Percentiles rank a stretch among this genome's conserved stretches.
phyloP scores from a whole-genome alignment of 306 rosid genomes.

The Glycyrrhiza uralensis region DNA sequence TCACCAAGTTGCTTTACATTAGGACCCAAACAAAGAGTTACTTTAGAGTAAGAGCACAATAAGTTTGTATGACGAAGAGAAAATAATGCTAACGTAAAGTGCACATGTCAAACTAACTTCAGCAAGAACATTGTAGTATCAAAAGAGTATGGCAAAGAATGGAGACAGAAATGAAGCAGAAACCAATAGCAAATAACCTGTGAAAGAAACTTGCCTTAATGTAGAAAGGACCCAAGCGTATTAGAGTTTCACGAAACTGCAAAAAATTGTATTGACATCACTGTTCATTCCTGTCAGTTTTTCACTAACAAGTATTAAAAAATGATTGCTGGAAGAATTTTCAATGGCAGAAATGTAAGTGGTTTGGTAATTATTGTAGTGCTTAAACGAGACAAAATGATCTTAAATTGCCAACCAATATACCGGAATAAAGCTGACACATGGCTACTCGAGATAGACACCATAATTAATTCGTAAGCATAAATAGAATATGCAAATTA shows the following conservation, averaged over 20 bases:
- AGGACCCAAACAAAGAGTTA: not conserved
- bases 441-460: no score
- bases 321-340: constrained; percentile 18
- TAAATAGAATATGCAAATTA: not conserved
- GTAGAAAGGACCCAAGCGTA: constrained; percentile 93
- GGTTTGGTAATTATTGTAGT: constrained; percentile 1
- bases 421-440: constrained; percentile 1
- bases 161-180: not conserved
- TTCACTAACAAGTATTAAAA: constrained; percentile 26
- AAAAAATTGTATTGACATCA: constrained; percentile 40
- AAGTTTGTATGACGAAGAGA: constrained; percentile 15
- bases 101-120: constrained; percentile 16
- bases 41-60: not conserved
- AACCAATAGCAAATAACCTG: constrained; percentile 22
- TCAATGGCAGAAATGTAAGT: not conserved
- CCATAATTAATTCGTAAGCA: not conserved
- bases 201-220: constrained; percentile 68
- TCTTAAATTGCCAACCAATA: not conserved
- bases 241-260: constrained; percentile 98
- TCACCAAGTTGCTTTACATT: not conserved
- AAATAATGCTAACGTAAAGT: constrained; percentile 8
- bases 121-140: not conserved
- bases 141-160: constrained; percentile 17
- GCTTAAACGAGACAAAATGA: not conserved
- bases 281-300: constrained; percentile 29